Evolutionary conservation across 257 asterid genomes (phyloP).

Genomic region (Scutellaria baicalensis): DNA sequence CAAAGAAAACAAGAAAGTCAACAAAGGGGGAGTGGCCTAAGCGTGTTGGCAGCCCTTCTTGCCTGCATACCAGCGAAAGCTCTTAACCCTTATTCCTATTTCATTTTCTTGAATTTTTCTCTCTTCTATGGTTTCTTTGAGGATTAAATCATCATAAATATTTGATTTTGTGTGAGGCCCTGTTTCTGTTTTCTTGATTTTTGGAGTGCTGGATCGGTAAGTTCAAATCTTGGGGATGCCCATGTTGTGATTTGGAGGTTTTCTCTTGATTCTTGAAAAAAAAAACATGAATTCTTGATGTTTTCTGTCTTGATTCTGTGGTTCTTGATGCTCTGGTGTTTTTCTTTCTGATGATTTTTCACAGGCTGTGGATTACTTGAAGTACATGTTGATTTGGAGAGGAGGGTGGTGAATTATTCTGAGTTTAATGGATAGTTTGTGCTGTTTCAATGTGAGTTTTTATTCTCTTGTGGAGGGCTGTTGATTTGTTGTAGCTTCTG

Average conservation of each 20-base stretch:
- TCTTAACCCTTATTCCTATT: neutral
- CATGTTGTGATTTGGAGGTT: conserved; percentile 18
- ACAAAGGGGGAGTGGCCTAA: conserved; percentile 31
- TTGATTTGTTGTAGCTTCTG: neutral
- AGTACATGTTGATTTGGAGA: conserved; percentile 50
- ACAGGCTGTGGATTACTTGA: conserved; percentile 39
- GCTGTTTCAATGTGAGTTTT: conserved; percentile 66
- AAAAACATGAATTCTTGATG: conserved; percentile 23
- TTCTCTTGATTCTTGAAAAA: conserved; percentile 17
- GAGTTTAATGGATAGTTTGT: conserved; percentile 54
- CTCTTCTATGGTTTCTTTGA: neutral
- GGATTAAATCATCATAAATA: conserved; percentile 11
- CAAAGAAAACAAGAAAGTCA: conserved; percentile 42
- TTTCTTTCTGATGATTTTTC: neutral
- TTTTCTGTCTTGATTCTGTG: conserved; percentile 6
- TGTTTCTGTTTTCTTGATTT: conserved; percentile 18
- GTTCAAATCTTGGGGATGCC: conserved; percentile 26
- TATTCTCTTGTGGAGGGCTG: neutral
- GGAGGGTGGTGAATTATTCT: conserved; percentile 23
- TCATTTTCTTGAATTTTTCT: neutral
- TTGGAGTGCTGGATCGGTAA: conserved; percentile 53
- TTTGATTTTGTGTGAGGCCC: conserved; percentile 7
- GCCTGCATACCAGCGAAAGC: conserved; percentile 32
- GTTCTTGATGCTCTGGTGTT: conserved; percentile 12
- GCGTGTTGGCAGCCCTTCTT: conserved; percentile 43